Evolutionary conservation across 768 basidiomycete genomes (phyloP).

Genomic region (Imleria badia): DNA sequence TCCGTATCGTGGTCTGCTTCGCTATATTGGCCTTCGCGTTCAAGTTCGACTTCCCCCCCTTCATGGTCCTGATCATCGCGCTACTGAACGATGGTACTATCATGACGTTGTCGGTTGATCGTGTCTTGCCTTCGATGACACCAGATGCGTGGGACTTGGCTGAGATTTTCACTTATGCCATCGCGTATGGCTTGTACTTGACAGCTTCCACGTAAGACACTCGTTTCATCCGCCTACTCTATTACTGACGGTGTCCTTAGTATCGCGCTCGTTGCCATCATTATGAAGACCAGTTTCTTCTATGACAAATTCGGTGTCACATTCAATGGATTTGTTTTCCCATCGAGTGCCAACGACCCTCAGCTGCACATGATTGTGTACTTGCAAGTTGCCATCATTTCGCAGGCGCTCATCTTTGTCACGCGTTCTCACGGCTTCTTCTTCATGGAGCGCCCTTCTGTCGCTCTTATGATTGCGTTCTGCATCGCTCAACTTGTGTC

Average conservation of each 20-base stretch:
- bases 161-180: constrained; percentile 94
- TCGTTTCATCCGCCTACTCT: background rate
- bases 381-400: constrained; percentile 98
- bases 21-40: constrained; percentile 93
- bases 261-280: constrained; percentile 76
- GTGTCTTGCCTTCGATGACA: constrained; percentile 88
- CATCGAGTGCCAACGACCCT: constrained; percentile 50
- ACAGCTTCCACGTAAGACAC: constrained; percentile 80
- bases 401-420: constrained; percentile 96
- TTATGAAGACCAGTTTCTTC: constrained; percentile 89
- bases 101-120: constrained; percentile 96
- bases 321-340: constrained; percentile 37
- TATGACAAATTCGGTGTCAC: constrained; percentile 77
- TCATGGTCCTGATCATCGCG: constrained; percentile 99
- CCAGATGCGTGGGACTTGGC: constrained; percentile 96
- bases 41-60: constrained; percentile 98
- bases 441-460: constrained; percentile 95
- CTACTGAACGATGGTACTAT: constrained; percentile 98
- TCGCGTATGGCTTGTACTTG: constrained; percentile 94
- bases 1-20: constrained; percentile 98
- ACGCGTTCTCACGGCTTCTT: constrained; percentile 94
- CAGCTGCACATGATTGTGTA: constrained; percentile 88
- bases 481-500: constrained; percentile 91
- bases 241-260: constrained; percentile 37
- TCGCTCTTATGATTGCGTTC: constrained; percentile 88